Evolutionary conservation across 352 stramenopile genomes (phyloP), one percentile per base, ranked within the genome.

Genomic region (Elongisporangium undulatum): DNA sequence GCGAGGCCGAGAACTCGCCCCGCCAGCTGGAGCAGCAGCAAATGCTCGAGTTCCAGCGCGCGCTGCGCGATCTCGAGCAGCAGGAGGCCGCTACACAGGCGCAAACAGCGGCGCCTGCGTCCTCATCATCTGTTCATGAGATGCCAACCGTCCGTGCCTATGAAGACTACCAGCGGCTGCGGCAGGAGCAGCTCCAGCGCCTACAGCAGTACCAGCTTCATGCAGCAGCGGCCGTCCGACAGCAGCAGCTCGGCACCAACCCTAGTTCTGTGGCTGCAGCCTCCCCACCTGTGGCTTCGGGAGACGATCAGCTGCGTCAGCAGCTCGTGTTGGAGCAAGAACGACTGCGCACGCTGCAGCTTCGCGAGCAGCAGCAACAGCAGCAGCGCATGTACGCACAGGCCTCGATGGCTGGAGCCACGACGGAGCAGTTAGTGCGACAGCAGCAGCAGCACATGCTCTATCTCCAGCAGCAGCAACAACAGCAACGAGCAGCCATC

Each of bases 201-300:
- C 60, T 90, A 26, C 81, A 90, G 56, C 78, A 88, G 26, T 65
- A 69, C 24, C 71, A 79, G 50, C 45, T 76, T n/a, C 80, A 79
- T 20, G 66, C 69, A 26, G 38, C 66, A 62, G 17, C 56, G 51
- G 15, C 38, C 19, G 41, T 15, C 3, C 16, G 52, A 45, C 69
- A 68, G 51, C 57, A 55, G 10, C 21, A 38, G 49, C 26, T n/a
- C 29, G 29, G 29, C 8, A 15, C 29, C 29, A 41, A 9, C 13
- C 29, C 29, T 9, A 1, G 29, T 41, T 4, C 29, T 41, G 29
- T 41, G 9, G 29, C 29, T 15, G 8, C 4, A 41, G 29, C 29
- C 9, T 41, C 29, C 1, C 29, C 29, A 13, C 29, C 29, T 9
- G 29, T 41, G 9, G 29, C 29, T 41, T 41, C 45, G 13, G 72